Base-by-base conservation (phyloP, 495 filamentous ascomycete genomes). In the Neurospora tetrasperma region DNA sequence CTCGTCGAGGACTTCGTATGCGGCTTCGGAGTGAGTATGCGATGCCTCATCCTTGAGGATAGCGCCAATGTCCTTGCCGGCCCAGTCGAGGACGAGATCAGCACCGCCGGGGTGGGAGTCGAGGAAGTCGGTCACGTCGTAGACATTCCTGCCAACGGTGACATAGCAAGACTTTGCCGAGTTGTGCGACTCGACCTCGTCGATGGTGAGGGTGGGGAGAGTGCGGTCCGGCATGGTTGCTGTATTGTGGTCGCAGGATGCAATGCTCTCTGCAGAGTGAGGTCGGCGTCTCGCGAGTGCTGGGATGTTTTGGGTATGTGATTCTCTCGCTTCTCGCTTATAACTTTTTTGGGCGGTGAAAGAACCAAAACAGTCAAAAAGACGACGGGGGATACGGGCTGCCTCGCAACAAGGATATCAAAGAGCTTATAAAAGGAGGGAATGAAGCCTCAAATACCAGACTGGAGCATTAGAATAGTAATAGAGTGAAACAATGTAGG, bases 71-170 rank as follows among this genome's bases (percentile, higher is more conserved):
- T 99, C 96, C 82, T 93, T 93, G 68, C 95, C 96, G 42, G 87
- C 96, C 83, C 96, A 94, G 70, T 97, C 91, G 69, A 98, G 85
- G 72, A 99, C 90, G 73, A 98, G 80, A 73, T 98, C 93, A 76
- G 88, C 88, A 71, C 96, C 96, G 74, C 95, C 96, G 42, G 96
- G 96, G 80, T 99, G 96, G 73, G 92, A 89, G 69, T 91, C 86
- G 71, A 98, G 79, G 78, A 99, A 99, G 38, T 89, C 85, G 35
- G 96, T 97, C 73, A 99, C 88, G 86, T 99, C 94, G 88, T 93
- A 98, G 76, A 98, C 96, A 75, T 94, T 95, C 38, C 86, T 87
- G 42, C 93, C 96, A 59, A 97, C 81, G 0, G 93, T 94, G 75
- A 99, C 93, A 85, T 94, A 99, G 86, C 96, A 98, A 31, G 93